These are phyloP conservation scores for Ogataea degrootiae DNA, from an alignment of 805 yeast species.

Conservation along the genomic window DNA sequence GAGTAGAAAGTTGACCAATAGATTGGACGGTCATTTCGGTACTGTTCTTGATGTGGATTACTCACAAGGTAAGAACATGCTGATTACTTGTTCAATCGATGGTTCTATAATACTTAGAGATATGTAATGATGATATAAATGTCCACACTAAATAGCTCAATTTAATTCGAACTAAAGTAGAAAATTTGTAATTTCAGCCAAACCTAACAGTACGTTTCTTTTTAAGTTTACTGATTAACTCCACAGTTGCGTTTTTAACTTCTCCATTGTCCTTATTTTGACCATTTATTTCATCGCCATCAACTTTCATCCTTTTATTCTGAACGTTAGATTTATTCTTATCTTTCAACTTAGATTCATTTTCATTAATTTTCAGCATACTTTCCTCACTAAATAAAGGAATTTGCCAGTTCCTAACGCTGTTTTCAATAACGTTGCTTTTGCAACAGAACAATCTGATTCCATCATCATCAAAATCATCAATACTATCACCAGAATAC, in stretches of 20 bases:
- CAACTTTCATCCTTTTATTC: no score
- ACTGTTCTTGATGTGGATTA: constrained; percentile 57
- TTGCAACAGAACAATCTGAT: constrained; percentile 8
- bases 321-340: neutral
- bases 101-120: constrained; percentile 49
- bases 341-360: constrained; percentile 14
- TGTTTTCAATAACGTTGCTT: constrained; percentile 11
- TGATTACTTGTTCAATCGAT: constrained; percentile 51
- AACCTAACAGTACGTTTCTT: constrained; percentile 5
- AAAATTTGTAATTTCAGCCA: neutral
- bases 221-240: no score
- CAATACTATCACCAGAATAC: constrained; percentile 1
- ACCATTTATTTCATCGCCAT: no score
- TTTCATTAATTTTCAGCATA: constrained; percentile 23
- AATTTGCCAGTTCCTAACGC: constrained; percentile 28
- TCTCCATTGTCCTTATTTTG: no score
- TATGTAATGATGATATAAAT: constrained; percentile 5
- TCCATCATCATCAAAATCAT: constrained; percentile 11
- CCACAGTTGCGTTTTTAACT: no score
- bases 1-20: constrained; percentile 41
- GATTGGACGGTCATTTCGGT: constrained; percentile 58
- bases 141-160: no score
- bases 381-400: constrained; percentile 34
- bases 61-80: constrained; percentile 24
- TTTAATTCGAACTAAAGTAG: no score